phyloP scores from a whole-genome alignment of 2,329 filamentous ascomycete genomes.

The Fusarium subglutinans region DNA sequence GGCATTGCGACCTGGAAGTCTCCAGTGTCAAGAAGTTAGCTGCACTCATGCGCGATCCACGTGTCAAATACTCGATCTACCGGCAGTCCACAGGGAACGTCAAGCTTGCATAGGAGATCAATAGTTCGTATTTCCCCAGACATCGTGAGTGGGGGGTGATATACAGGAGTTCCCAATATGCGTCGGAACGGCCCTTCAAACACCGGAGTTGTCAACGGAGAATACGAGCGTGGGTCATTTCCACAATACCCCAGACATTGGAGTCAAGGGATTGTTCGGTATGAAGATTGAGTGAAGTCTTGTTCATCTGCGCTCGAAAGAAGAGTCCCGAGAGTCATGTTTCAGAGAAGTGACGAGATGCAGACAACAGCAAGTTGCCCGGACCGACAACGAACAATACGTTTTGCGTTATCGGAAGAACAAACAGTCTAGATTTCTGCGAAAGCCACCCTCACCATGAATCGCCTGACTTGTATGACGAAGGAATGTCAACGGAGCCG shows the following conservation, averaged over 20 bases:
- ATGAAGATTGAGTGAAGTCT: neutral
- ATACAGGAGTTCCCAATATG: conserved; percentile 20
- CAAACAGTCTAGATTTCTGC: neutral
- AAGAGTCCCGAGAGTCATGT: neutral
- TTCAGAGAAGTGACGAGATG: neutral
- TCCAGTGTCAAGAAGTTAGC: neutral
- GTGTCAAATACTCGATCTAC: neutral
- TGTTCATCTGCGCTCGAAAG: neutral
- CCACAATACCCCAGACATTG: conserved; percentile 8
- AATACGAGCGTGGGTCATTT: neutral
- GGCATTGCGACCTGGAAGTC: neutral
- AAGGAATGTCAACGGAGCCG: conserved; percentile 15
- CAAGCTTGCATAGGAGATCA: neutral
- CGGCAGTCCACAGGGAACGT: neutral
- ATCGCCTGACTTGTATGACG: neutral
- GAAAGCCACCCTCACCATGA: neutral
- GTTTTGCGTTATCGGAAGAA: conserved; percentile 2
- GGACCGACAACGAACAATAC: neutral
- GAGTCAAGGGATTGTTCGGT: neutral
- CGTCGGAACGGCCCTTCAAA: conserved; percentile 29
- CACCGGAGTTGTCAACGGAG: neutral
- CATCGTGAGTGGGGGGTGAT: conserved; percentile 24
- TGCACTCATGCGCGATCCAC: neutral
- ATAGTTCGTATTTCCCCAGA: conserved; percentile 23
- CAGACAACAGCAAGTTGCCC: neutral